Conservation (phyloP, 228 moss, liverwort and hornwort species). For the Sphagnum magellanicum region DNA sequence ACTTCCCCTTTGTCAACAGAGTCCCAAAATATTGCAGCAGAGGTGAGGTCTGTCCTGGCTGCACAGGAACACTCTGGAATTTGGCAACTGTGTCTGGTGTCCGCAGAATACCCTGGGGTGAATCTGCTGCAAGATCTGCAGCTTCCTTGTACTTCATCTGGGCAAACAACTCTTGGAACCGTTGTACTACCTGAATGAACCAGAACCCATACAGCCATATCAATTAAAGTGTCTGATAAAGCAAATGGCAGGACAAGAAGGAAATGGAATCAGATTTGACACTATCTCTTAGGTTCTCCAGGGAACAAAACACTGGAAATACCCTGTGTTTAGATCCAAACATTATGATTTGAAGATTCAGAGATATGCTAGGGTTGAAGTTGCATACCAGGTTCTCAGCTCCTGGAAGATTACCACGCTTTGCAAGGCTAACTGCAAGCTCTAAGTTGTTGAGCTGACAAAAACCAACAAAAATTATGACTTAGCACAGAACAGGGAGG, state of each 20-base stretch:
- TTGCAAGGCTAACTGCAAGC: conserved; percentile 92
- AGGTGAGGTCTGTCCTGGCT: conserved; percentile 85
- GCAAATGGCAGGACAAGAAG: no score
- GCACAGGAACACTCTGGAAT: conserved; percentile 85
- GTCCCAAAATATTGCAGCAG: conserved; percentile 83
- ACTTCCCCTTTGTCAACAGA: conserved; percentile 72
- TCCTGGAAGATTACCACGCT: conserved; percentile 87
- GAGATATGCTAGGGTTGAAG: no score
- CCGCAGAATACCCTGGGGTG: conserved; percentile 84
- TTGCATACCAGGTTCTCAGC: conserved; percentile 76
- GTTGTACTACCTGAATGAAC: conserved; percentile 68
- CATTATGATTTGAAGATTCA: no score
- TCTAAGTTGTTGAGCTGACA: conserved; percentile 73
- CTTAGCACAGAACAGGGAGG: not conserved
- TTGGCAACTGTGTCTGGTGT: conserved; percentile 83
- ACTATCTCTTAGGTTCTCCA: no score
- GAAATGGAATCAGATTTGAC: no score
- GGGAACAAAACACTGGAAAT: no score
- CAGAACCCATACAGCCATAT: not conserved
- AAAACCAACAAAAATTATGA: not conserved
- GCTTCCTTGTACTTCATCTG: conserved; percentile 86
- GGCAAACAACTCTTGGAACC: conserved; percentile 83
- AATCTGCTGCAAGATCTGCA: conserved; percentile 87
- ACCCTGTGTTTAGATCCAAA: no score
- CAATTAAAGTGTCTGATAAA: no score